phyloP scores from a whole-genome alignment of 208 protist species.

The Leptomonas seymouri region DNA sequence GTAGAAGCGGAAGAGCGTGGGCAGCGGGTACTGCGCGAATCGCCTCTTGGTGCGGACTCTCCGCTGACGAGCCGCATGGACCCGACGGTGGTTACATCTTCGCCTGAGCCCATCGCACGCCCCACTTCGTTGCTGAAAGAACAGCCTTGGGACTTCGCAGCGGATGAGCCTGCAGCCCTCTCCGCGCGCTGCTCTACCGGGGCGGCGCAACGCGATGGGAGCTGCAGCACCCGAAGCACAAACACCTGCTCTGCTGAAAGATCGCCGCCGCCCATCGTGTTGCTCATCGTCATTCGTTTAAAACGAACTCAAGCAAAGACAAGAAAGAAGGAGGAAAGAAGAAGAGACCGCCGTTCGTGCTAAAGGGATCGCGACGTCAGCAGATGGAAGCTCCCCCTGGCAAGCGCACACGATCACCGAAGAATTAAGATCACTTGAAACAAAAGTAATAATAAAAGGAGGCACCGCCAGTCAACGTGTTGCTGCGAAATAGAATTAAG shows the following conservation, averaged over 20 bases:
- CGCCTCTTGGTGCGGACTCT: neutral
- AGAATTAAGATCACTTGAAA: too few relatives aligned
- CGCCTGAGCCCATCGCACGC: neutral
- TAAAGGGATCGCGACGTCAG: neutral
- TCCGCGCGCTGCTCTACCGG: constrained; percentile 6
- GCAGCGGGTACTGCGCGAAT: neutral
- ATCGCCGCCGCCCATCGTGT: neutral
- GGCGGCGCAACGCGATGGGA: constrained; percentile 8
- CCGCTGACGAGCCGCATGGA: neutral
- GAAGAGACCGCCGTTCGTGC: neutral
- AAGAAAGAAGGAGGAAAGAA: neutral
- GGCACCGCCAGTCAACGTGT: too few relatives aligned
- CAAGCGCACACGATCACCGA: too few relatives aligned
- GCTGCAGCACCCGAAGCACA: constrained; percentile 19
- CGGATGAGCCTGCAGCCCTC: neutral
- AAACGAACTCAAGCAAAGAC: neutral
- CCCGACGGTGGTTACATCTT: constrained; percentile 2
- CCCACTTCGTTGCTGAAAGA: neutral
- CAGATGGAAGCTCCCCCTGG: too few relatives aligned
- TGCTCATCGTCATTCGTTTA: neutral
- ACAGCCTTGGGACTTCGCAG: neutral
- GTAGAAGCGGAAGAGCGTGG: neutral
- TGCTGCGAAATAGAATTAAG: too few relatives aligned
- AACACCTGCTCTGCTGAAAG: constrained; percentile 12
- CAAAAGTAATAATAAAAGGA: too few relatives aligned